phyloP scores from a whole-genome alignment of 2,329 filamentous ascomycete species.

The Xylariaceae sp. region DNA sequence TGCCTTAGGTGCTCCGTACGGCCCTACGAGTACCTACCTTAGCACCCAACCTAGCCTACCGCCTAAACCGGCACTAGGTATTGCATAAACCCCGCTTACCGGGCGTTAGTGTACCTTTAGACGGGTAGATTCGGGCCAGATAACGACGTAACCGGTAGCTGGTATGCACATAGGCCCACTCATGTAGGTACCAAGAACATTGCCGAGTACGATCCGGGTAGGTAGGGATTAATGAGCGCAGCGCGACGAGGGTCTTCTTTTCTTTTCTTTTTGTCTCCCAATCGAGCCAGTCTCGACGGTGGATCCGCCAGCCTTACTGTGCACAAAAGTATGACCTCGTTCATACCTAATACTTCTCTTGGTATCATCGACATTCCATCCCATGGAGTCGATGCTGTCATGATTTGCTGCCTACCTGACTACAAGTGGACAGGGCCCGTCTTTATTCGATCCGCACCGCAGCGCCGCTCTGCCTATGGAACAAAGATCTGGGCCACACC shows the following conservation, averaged over 20 bases:
- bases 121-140: neutral
- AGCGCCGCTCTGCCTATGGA: neutral
- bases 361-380: neutral
- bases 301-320: neutral
- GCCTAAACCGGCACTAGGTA: neutral
- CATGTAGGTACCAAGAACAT: neutral
- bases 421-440: neutral
- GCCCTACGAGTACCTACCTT: too few relatives aligned
- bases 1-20: too few relatives aligned
- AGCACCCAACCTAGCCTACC: neutral
- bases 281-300: neutral
- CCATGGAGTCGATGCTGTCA: neutral
- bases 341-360: neutral
- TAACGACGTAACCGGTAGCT: neutral
- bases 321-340: neutral
- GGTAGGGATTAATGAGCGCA: too few relatives aligned
- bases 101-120: neutral
- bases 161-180: neutral
- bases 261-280: neutral
- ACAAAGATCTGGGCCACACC: slow-evolving; percentile 1
- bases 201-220: neutral
- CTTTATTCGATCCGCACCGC: neutral
- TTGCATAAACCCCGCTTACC: neutral
- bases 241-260: too few relatives aligned
- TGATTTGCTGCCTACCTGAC: neutral